Evolutionary conservation across 345 rosid species (phyloP), one percentile per base, ranked within the genome.

Genomic region (Corchorus capsularis): DNA sequence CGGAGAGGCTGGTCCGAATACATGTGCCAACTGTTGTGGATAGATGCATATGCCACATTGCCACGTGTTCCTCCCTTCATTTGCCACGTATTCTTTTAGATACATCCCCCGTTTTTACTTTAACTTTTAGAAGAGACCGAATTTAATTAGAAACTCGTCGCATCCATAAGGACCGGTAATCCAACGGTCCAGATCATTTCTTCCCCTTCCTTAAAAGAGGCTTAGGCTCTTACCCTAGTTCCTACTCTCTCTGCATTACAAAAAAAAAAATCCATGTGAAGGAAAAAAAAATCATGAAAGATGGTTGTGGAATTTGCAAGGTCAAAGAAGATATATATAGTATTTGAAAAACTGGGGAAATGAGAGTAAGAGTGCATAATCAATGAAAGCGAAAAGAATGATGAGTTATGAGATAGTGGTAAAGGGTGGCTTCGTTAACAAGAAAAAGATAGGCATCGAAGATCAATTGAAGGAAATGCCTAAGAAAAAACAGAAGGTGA

Each of bases 111-210:
- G 16, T 11, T 59, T 12, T 12, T 27, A 27, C 27, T 27, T 27
- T 27, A 27, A 0, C 39, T 10, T 10, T 35, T 59, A 12, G 2
- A 59, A 27, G 63, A 17, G 12, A 13, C 54, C 10, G 10, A 66
- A 22, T 12, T 20, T 45, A n/a, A n/a, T n/a, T 66, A n/a, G 37
- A 32, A 66, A 66, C 54, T 66, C 71, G 53, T 45, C 54, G 71
- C 71, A 45, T 20, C 45, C 17, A 43, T 65, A 10, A 34, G 32
- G 8, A 0, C 37, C 53, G 20, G 45, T 22, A 66, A 66, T 46
- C 54, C 11, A 12, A 66, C 37, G 71, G 37, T 46, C 4, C 4
- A 20, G 7, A 20, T 66, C 19, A 3, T 22, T 46, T 46, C 55
- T 20, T 53, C 3, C 2, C 37, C 37, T 22, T 1, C 35, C 11